Conservation (phyloP, 2,329 filamentous ascomycete genomes). For the Claviceps cyperi region DNA sequence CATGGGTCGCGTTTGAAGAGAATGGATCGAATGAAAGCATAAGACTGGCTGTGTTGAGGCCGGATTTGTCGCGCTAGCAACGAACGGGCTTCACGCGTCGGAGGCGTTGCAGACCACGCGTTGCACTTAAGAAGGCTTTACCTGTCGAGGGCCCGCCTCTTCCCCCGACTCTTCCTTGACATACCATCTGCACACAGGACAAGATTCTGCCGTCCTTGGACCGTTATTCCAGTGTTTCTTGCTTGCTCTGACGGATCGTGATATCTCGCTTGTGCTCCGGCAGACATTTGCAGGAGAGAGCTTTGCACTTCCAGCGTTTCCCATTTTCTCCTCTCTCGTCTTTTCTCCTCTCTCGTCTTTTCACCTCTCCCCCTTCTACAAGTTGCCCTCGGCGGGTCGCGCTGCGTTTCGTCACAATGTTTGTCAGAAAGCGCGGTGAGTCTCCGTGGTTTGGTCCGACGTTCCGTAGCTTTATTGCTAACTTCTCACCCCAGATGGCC, state of each 20-base stretch:
- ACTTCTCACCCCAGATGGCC: constrained; percentile 57
- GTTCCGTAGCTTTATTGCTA: constrained; percentile 10
- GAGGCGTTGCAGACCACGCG: constrained; percentile 18
- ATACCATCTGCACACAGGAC: too few species aligned
- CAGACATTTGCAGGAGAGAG: constrained; percentile 13
- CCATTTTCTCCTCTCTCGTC: constrained; percentile 2
- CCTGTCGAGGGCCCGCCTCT: constrained; percentile 8
- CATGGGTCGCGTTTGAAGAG: not conserved
- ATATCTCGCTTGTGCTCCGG: constrained; percentile 12
- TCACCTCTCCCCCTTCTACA: constrained; percentile 4
- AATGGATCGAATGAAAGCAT: not conserved
- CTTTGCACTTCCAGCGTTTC: constrained; percentile 10
- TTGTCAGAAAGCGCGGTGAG: constrained; percentile 49
- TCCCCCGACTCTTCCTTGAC: constrained; percentile 6
- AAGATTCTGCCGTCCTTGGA: not conserved
- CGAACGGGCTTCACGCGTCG: constrained; percentile 18
- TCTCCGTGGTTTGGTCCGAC: constrained; percentile 8
- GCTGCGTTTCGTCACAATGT: constrained; percentile 32
- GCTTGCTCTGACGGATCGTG: constrained; percentile 1
- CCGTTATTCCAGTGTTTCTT: not conserved
- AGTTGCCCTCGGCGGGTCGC: constrained; percentile 9
- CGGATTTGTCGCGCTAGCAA: constrained; percentile 18
- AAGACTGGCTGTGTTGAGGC: not conserved
- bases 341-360: not conserved
- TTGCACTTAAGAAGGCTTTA: constrained; percentile 22